Percentiles rank a stretch among this genome's conserved stretches.
These are phyloP conservation scores for Coemansia erecta DNA, from an alignment of 192 early-diverging fungal genomes.

Conservation along the genomic window DNA sequence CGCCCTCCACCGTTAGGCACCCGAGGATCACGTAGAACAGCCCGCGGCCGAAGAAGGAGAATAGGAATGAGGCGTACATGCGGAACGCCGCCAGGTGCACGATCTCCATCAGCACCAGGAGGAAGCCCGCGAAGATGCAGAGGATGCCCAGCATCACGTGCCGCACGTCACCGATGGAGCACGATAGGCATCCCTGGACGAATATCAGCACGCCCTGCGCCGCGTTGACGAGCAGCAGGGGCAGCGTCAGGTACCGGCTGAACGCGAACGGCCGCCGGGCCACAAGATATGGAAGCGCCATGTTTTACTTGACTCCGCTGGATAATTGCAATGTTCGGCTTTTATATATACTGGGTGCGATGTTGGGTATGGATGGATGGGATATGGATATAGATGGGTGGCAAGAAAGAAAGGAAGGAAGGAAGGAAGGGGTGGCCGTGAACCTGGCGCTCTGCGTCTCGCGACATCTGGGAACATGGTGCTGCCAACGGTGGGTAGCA, in stretches of 20 bases:
- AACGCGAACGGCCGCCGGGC: slow-evolving; percentile 30
- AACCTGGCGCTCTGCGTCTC: not conserved
- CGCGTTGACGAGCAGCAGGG: slow-evolving; percentile 22
- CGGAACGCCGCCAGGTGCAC: slow-evolving; percentile 38
- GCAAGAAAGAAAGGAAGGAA: not conserved
- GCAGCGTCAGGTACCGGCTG: slow-evolving; percentile 18
- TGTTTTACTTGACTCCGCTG: not conserved
- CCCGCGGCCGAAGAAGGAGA: slow-evolving; percentile 42
- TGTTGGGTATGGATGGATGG: not conserved
- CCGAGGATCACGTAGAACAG: slow-evolving; percentile 37
- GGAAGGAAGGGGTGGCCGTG: not conserved
- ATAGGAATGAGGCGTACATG: slow-evolving; percentile 42
- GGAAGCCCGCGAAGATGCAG: slow-evolving; percentile 26
- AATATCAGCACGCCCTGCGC: slow-evolving; percentile 25
- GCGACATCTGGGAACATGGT: not conserved
- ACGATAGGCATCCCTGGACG: slow-evolving; percentile 39
- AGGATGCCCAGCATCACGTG: slow-evolving; percentile 42
- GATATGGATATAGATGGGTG: not conserved
- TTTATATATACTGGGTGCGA: not conserved
- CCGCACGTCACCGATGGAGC: slow-evolving; percentile 24
- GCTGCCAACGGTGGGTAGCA: no score
- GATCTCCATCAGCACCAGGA: slow-evolving; percentile 18
- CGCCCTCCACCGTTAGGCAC: slow-evolving; percentile 21
- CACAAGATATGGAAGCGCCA: slow-evolving; percentile 43
- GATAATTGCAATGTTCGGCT: no score